These are phyloP conservation scores for Albatrellus ellisii DNA, from an alignment of 768 basidiomycete genomes.

Conservation along the genomic window DNA sequence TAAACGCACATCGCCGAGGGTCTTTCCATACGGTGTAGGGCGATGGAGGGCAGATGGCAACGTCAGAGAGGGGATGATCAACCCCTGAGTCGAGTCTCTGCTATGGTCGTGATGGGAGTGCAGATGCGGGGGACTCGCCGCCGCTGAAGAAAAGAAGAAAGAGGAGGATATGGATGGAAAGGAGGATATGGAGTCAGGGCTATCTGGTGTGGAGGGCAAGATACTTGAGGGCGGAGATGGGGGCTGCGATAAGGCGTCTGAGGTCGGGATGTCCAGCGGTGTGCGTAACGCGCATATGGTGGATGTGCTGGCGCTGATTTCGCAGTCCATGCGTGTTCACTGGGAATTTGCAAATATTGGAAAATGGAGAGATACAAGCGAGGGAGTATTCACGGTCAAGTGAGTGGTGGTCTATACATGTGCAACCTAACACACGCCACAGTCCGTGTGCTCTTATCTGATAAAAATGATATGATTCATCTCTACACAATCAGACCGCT, in stretches of 20 bases:
- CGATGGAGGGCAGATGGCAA: constrained; percentile 48
- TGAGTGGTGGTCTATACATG: no score
- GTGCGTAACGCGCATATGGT: constrained; percentile 13
- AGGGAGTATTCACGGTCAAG: no score
- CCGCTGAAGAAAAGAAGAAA: constrained; percentile 68
- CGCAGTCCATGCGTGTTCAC: neutral
- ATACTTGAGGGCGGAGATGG: constrained; percentile 33
- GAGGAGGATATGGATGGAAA: constrained; percentile 62
- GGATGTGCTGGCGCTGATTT: constrained; percentile 7
- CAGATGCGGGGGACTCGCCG: constrained; percentile 47
- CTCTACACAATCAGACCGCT: no score
- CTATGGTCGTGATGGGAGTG: constrained; percentile 28
- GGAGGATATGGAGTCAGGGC: constrained; percentile 54
- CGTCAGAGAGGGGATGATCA: constrained; percentile 58
- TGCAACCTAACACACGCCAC: no score
- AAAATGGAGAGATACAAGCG: neutral
- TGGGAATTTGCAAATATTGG: neutral
- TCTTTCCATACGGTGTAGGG: constrained; percentile 58
- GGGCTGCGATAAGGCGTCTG: constrained; percentile 26
- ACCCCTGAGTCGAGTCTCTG: constrained; percentile 29
- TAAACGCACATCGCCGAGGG: constrained; percentile 46
- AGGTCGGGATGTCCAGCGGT: constrained; percentile 6
- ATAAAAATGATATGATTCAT: no score
- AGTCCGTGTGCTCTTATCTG: no score
- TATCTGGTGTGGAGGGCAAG: constrained; percentile 46